A percentile compares a stretch with the other conserved stretches of the same genome.
Evolutionary conservation across 2,329 filamentous ascomycete genomes (phyloP).

Genomic region (Lachnellula suecica): DNA sequence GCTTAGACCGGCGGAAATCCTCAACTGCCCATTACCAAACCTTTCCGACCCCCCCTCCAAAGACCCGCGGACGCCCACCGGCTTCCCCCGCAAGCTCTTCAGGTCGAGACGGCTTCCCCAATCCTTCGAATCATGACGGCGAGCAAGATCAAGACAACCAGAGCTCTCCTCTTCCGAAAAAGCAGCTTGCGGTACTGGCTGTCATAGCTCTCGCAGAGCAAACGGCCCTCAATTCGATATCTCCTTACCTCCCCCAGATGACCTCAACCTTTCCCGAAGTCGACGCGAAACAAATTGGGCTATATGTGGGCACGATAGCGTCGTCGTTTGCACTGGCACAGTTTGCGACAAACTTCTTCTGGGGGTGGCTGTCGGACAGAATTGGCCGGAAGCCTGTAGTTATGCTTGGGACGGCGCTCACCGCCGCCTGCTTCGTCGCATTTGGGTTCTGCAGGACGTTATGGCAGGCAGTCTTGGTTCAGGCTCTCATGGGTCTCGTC

Average conservation of each 20-base stretch:
- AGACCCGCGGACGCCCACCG: conserved; percentile 51
- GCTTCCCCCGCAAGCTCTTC: conserved; percentile 33
- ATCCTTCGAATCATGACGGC: conserved; percentile 31
- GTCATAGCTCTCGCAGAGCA: conserved; percentile 91
- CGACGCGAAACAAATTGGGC: conserved; percentile 65
- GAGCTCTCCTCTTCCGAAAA: conserved; percentile 71
- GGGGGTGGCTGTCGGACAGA: conserved; percentile 80
- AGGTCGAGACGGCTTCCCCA: conserved; percentile 26
- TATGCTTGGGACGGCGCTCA: conserved; percentile 76
- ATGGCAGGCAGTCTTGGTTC: conserved; percentile 82
- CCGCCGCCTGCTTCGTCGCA: conserved; percentile 75
- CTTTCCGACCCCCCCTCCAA: conserved; percentile 74
- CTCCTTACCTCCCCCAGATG: conserved; percentile 94
- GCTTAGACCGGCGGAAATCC: conserved; percentile 33
- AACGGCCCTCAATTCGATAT: conserved; percentile 94
- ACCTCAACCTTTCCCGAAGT: conserved; percentile 82
- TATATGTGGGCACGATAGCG: conserved; percentile 89
- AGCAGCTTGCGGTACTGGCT: conserved; percentile 81
- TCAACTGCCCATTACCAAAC: conserved; percentile 71
- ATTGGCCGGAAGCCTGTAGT: conserved; percentile 83
- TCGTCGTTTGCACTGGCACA: conserved; percentile 92
- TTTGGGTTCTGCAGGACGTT: conserved; percentile 86
- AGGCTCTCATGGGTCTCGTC: conserved; percentile 85
- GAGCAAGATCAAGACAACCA: conserved; percentile 33
- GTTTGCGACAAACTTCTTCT: conserved; percentile 87